Percentiles rank a stretch among this genome's conserved stretches.
Conservation (phyloP, 2,329 filamentous ascomycete genomes). For the Lasiodiplodia sp. region DNA sequence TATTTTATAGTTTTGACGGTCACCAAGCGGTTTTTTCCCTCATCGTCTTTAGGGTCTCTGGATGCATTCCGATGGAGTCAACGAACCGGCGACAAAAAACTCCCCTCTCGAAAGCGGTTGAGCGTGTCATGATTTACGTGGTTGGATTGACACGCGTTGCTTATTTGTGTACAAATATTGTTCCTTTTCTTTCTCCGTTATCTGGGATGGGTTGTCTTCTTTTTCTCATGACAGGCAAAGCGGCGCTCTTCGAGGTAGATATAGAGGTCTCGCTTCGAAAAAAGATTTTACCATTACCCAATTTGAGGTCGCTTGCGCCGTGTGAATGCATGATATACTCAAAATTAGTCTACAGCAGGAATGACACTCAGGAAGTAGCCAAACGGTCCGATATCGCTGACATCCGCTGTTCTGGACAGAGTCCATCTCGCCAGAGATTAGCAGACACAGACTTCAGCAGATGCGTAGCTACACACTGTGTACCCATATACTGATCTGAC, state of each 20-base stretch:
- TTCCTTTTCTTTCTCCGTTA: not conserved
- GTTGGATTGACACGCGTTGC: not conserved
- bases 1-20: slow-evolving; percentile 7
- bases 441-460: no score
- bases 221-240: slow-evolving; percentile 14
- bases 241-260: slow-evolving; percentile 22
- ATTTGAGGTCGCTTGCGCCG: not conserved
- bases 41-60: slow-evolving; percentile 13
- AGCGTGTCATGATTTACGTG: slow-evolving; percentile 2
- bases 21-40: slow-evolving; percentile 2
- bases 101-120: slow-evolving; percentile 17
- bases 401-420: no score
- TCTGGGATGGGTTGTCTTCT: slow-evolving; percentile 6
- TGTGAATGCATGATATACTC: not conserved
- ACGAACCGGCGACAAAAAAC: slow-evolving; percentile 14
- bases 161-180: slow-evolving; percentile 21
- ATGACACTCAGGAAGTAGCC: not conserved
- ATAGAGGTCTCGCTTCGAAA: slow-evolving; percentile 6
- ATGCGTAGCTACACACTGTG: no score
- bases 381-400: not conserved
- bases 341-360: not conserved
- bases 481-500: no score
- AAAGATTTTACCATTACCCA: slow-evolving; percentile 17
- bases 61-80: slow-evolving; percentile 25
- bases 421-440: no score